These are phyloP conservation scores for Hemileccinum impolitum DNA, from an alignment of 768 basidiomycete species.

Conservation along the genomic window DNA sequence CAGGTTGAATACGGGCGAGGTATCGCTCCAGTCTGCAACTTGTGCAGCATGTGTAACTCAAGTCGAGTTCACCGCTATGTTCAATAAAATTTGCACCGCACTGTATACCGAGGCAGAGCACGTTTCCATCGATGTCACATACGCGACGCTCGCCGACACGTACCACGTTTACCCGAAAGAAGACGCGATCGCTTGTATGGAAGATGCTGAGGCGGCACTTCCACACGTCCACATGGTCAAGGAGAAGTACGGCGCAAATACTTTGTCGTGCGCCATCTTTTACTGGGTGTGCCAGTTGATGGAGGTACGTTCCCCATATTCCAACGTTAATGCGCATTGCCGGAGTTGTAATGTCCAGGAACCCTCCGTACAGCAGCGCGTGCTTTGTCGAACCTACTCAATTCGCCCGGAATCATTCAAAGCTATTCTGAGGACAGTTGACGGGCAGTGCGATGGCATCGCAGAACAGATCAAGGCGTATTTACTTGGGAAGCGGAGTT, in stretches of 20 bases:
- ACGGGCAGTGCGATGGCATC: slow-evolving; percentile 22
- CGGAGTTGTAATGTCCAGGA: slow-evolving; percentile 11
- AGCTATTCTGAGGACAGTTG: slow-evolving; percentile 15
- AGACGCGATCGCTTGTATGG: slow-evolving; percentile 31
- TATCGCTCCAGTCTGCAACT: slow-evolving; percentile 26
- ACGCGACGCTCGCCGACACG: slow-evolving; percentile 29
- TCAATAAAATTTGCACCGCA: slow-evolving; percentile 22
- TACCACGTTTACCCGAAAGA: slow-evolving; percentile 19
- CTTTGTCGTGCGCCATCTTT: slow-evolving; percentile 40
- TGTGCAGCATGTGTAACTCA: slow-evolving; percentile 22
- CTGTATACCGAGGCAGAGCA: slow-evolving; percentile 4
- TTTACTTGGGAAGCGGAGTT: slow-evolving; percentile 4
- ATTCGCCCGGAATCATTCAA: slow-evolving; percentile 18
- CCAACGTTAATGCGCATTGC: not conserved
- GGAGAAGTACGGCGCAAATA: slow-evolving; percentile 14
- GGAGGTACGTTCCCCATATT: slow-evolving; percentile 27
- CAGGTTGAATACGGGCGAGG: slow-evolving; percentile 28
- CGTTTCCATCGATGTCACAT: slow-evolving; percentile 18
- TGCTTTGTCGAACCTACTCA: slow-evolving; percentile 16
- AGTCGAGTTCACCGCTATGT: slow-evolving; percentile 19
- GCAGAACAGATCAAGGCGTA: slow-evolving; percentile 21
- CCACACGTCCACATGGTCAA: slow-evolving; percentile 13
- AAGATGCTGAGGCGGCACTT: slow-evolving; percentile 30
- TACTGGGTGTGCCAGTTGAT: slow-evolving; percentile 43
- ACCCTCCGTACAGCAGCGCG: slow-evolving; percentile 19